Evolutionary conservation across 1,139 yeast species (phyloP), one percentile per base, ranked within the genome.

Genomic region (Pichia sp.): DNA sequence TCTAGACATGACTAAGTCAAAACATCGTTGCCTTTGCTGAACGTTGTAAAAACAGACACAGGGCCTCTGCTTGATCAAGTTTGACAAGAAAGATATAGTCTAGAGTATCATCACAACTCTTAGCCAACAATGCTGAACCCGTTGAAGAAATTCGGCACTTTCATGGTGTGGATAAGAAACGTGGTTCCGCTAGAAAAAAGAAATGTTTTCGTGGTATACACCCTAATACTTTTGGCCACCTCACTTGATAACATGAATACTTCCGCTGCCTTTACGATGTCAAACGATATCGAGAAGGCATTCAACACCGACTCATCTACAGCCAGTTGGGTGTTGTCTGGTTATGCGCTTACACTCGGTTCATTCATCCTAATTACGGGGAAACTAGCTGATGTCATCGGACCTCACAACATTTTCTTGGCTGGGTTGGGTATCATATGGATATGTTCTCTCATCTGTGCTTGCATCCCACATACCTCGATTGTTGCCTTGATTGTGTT

Each of bases 341-440:
- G 72, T 0, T 73, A 73, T 60, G 69, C 75, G 1, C 55, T 73
- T 13, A 71, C 75, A 0, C 59, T 71, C 31, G 74, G 74, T 4
- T 63, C 75, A 0, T 72, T 72, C 56, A 73, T 73, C 48, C 61
- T 73, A 38, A 29, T 74, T 2, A 62, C 66, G 31, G 77, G 77
- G n/a, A 72, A 72, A 47, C n/a, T 73, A 1, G 68, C 69, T 3
- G 76, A 74, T 57, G 63, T 71, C 5, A 23, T 71, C 8, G 77
- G 77, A 5, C 66, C 69, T 5, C 67, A 72, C 52, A 57, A 51
- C 15, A 63, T 70, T 2, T 71, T 64, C 43, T 34, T 60, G 4
- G 23, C 47, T 5, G 69, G 69, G 8, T 13, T 60, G 47, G 50
- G 57, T 6, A 29, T 58, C 2, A 54, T 70, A 46, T 57, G 67